Evolutionary conservation across 345 rosid species (phyloP).

Genomic region (Syzygium grande): DNA sequence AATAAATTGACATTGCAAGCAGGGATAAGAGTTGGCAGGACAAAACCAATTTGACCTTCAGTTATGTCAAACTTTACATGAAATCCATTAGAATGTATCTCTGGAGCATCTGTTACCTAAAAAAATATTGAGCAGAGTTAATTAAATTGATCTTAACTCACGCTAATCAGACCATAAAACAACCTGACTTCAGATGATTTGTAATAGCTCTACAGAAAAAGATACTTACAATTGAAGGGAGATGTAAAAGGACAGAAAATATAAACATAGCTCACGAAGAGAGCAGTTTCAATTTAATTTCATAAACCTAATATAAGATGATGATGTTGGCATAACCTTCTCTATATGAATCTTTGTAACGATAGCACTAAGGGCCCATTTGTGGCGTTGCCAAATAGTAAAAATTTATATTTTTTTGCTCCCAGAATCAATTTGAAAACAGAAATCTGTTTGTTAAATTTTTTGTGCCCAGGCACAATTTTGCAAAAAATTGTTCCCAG

Average conservation of each 20-base stretch:
- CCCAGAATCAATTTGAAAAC: too few relatives aligned
- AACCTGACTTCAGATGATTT: neutral
- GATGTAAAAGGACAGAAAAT: neutral
- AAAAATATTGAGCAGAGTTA: neutral
- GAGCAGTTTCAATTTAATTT: neutral
- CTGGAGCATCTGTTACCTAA: conserved; percentile 91
- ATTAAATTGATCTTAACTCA: neutral
- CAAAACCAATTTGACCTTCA: conserved; percentile 93
- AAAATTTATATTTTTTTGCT: too few relatives aligned
- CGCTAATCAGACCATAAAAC: neutral
- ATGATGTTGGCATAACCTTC: neutral
- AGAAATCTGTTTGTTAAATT: too few relatives aligned
- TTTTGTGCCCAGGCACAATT: too few relatives aligned
- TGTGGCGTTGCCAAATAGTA: too few relatives aligned
- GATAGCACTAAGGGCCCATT: neutral
- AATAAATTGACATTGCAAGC: conserved; percentile 56
- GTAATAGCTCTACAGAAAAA: neutral
- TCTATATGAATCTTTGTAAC: neutral
- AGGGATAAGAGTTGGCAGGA: conserved; percentile 75
- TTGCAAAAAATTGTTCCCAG: too few relatives aligned
- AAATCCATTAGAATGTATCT: conserved; percentile 97
- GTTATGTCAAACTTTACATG: conserved; percentile 91
- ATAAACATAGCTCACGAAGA: neutral
- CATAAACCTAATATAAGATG: neutral
- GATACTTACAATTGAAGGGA: neutral